Conservation (phyloP, 768 basidiomycete species). For the Asterophora lycoperdoides region DNA sequence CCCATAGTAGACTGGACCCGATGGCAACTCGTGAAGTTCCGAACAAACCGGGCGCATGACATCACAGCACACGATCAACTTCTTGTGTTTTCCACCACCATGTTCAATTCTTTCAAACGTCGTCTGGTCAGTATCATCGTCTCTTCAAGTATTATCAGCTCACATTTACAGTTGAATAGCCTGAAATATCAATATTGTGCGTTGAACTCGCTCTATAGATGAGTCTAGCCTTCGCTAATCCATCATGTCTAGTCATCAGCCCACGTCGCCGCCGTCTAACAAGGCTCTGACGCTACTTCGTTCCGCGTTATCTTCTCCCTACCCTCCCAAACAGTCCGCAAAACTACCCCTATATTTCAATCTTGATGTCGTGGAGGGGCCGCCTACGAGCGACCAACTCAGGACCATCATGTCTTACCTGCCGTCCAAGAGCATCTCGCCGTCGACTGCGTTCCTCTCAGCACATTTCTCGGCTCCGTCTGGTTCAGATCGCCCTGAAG, state of each 20-base stretch:
- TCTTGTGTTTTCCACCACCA: constrained; percentile 9
- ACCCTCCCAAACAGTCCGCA: constrained; percentile 46
- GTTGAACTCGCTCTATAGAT: constrained; percentile 16
- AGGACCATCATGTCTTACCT: constrained; percentile 63
- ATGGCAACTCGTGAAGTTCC: no score
- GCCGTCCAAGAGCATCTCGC: constrained; percentile 34
- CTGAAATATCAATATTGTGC: constrained; percentile 67
- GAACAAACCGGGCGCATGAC: no score
- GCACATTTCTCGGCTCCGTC: constrained; percentile 51
- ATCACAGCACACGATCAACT: background rate
- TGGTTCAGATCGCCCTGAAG: constrained; percentile 35
- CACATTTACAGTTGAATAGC: constrained; percentile 24
- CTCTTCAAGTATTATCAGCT: background rate
- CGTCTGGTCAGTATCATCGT: constrained; percentile 25
- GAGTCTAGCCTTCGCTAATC: constrained; percentile 3
- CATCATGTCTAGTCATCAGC: constrained; percentile 47
- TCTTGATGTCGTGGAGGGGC: constrained; percentile 65
- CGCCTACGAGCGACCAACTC: constrained; percentile 67
- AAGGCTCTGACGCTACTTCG: constrained; percentile 59
- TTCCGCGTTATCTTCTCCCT: constrained; percentile 54
- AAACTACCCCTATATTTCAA: constrained; percentile 60
- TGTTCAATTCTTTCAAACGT: constrained; percentile 37
- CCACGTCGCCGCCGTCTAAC: constrained; percentile 59
- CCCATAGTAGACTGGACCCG: no score
- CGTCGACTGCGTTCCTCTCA: constrained; percentile 50